phyloP scores from a whole-genome alignment of 2,329 filamentous ascomycete genomes.

The Didymella pomorum region DNA sequence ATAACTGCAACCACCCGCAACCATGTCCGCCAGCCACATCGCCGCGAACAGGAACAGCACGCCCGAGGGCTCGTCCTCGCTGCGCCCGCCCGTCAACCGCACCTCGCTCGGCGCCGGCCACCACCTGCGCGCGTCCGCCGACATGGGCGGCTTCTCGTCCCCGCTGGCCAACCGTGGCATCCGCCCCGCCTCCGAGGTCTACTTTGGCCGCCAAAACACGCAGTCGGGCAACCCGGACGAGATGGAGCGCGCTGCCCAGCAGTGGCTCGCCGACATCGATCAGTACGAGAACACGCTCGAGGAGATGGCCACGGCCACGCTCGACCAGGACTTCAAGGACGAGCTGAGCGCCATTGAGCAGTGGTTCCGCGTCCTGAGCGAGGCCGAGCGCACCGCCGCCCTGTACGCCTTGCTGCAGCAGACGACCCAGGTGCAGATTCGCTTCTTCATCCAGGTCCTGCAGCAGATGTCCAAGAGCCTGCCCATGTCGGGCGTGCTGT shows the following conservation, averaged over 20 bases:
- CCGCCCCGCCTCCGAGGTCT: constrained; percentile 91
- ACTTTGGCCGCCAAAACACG: constrained; percentile 79
- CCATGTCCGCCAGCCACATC: constrained; percentile 59
- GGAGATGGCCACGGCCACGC: constrained; percentile 98
- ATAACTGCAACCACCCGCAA: constrained; percentile 20
- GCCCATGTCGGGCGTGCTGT: constrained; percentile 94
- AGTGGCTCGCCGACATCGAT: constrained; percentile 99
- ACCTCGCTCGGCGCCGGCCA: constrained; percentile 77
- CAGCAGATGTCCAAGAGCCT: constrained; percentile 99
- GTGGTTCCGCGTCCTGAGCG: constrained; percentile 97
- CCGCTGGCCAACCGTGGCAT: constrained; percentile 78
- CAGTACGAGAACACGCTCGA: constrained; percentile 98
- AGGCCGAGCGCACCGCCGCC: constrained; percentile 94
- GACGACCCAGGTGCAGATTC: constrained; percentile 97
- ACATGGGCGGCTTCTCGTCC: constrained; percentile 85
- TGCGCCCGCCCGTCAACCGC: constrained; percentile 83
- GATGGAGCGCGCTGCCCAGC: constrained; percentile 92
- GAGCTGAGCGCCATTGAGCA: constrained; percentile 98
- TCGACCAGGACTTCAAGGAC: constrained; percentile 99
- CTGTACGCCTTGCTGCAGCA: constrained; percentile 96
- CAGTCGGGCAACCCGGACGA: constrained; percentile 76
- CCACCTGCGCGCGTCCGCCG: constrained; percentile 91
- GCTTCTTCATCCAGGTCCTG: constrained; percentile 98
- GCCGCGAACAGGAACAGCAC: constrained; percentile 91
- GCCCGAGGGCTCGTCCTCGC: constrained; percentile 84